Conservation (phyloP, 306 rosid species). For the Quercus agrifolia region DNA sequence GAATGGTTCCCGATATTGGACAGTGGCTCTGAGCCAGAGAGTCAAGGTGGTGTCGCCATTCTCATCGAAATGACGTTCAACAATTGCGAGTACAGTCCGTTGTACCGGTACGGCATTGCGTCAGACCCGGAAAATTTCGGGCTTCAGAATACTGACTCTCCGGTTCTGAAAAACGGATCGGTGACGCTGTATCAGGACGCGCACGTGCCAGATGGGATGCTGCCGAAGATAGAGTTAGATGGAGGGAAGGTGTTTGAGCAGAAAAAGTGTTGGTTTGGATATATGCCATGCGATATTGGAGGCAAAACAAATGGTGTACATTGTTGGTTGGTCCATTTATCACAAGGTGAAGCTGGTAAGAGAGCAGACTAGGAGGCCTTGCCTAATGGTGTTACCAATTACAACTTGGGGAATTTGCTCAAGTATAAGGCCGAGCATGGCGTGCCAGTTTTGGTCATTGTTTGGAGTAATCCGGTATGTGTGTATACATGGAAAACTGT, state of each 20-base stretch:
- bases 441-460: conserved; percentile 74
- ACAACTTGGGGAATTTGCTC: conserved; percentile 81
- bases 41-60: conserved; percentile 61
- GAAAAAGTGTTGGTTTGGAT: conserved; percentile 92
- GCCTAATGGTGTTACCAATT: conserved; percentile 68
- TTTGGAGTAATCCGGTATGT: conserved; percentile 84
- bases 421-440: conserved; percentile 92
- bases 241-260: conserved; percentile 47
- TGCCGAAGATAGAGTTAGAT: conserved; percentile 64
- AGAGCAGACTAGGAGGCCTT: conserved; percentile 65
- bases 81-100: conserved; percentile 59
- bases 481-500: too few species aligned
- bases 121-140: conserved; percentile 43
- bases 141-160: conserved; percentile 61
- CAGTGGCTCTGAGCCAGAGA: conserved; percentile 69
- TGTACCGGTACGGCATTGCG: conserved; percentile 34
- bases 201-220: conserved; percentile 56
- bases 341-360: conserved; percentile 89
- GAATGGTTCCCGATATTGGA: conserved; percentile 73
- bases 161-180: conserved; percentile 66
- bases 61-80: conserved; percentile 71
- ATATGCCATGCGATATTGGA: conserved; percentile 85
- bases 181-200: conserved; percentile 94
- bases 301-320: conserved; percentile 89
- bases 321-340: conserved; percentile 84